Base-by-base conservation (phyloP, 2,329 filamentous ascomycete species). In the Aspergillus oerlinghausenensis region DNA sequence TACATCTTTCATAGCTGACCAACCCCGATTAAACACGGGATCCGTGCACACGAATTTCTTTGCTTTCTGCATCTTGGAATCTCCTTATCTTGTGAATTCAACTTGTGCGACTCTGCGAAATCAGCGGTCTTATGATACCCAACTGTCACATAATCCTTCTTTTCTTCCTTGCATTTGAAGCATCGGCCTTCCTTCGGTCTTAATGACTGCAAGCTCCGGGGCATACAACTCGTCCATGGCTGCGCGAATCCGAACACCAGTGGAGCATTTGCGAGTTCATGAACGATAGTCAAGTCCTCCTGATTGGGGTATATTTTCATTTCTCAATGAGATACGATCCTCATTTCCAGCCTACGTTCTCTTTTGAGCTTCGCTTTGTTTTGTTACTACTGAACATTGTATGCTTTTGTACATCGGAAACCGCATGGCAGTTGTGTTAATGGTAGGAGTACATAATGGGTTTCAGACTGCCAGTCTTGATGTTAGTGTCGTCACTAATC, bases 111-210 rank as follows among this genome's bases (percentile, higher is more conserved):
- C 60, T 62, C 65, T 63, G 60, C 66, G 58, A 69, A 67, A 66
- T 64, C 64, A 67, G 64, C 64, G 66, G 62, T 68, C 62, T 72
- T 73, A 72, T 73, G 71, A 73, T 73, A 73, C 70, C 71, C 71
- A 70, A 59, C 67, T 67, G 64, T 70, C 63, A 63, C 66, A 67
- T 66, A 57, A 63, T 64, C 60, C 62, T 67, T 65, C 52, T 55
- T 64, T 66, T 59, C 63, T 63, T 42, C 49, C 55, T 62, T 56
- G 51, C 52, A 51, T 35, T 40, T 47, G 53, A 26, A 55, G 11
- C 49, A 55, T 14, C 42, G 45, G 47, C 40, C 32, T 38, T 50
- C 21, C n/a, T 19, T 43, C 21, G 48, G 23, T 51, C 42, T 43
- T 35, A 54, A 49, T 38, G 42, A 32, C 29, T 19, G n/a, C 32